Percentiles rank a stretch among this genome's conserved stretches.
These are phyloP conservation scores for Fraxinus cuspidata DNA, from an alignment of 257 asterid genomes.

Conservation along the genomic window DNA sequence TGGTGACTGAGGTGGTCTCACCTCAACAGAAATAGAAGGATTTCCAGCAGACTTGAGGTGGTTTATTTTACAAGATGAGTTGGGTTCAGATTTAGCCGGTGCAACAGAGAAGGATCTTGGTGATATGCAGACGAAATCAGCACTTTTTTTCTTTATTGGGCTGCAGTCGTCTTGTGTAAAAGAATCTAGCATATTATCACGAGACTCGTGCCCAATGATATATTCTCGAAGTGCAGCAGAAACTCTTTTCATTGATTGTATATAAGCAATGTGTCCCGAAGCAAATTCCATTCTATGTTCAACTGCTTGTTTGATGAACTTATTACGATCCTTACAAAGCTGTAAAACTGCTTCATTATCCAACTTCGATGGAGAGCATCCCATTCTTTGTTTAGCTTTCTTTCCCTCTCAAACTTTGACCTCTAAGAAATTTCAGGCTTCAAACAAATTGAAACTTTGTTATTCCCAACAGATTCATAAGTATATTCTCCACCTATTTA, in stretches of 20 bases:
- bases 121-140: constrained; percentile 70
- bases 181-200: constrained; percentile 64
- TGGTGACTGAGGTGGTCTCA: constrained; percentile 79
- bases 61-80: constrained; percentile 53
- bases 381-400: constrained; percentile 53
- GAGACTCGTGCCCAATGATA: constrained; percentile 68
- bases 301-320: constrained; percentile 86
- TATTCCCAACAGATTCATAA: constrained; percentile 57
- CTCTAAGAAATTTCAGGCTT: constrained; percentile 51
- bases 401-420: background rate
- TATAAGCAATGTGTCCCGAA: constrained; percentile 81
- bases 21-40: constrained; percentile 73
- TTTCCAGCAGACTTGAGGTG: constrained; percentile 70
- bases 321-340: constrained; percentile 89
- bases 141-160: constrained; percentile 51
- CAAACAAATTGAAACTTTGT: constrained; percentile 47
- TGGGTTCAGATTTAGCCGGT: constrained; percentile 47
- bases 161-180: constrained; percentile 50
- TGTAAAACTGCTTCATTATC: constrained; percentile 89
- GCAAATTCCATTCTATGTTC: constrained; percentile 75
- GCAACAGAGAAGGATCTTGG: constrained; percentile 61
- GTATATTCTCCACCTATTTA: background rate
- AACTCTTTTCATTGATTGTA: constrained; percentile 79
- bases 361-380: constrained; percentile 90
- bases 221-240: constrained; percentile 88